Percentiles rank a stretch among this genome's conserved stretches.
These are phyloP conservation scores for Chamaenerion angustifolium DNA, from an alignment of 345 rosid species.

Conservation along the genomic window DNA sequence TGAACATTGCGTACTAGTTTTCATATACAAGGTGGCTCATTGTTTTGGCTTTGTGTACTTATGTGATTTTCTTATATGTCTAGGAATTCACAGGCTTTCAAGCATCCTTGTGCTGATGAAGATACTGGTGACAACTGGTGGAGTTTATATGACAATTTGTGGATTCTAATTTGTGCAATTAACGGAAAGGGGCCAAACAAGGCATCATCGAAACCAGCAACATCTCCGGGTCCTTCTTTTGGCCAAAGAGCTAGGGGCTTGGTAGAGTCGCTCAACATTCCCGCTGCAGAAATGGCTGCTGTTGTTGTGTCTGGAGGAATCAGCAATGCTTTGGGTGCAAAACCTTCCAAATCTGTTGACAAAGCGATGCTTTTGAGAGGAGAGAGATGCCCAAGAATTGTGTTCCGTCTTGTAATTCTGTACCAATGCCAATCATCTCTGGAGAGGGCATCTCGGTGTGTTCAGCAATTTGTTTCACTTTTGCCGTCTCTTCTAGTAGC, in stretches of 20 bases:
- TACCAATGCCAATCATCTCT: constrained; percentile 74
- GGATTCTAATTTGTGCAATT: constrained; percentile 64
- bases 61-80: constrained; percentile 5
- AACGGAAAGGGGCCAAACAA: constrained; percentile 80
- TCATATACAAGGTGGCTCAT: neutral
- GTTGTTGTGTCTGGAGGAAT: constrained; percentile 96
- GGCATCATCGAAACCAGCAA: constrained; percentile 36
- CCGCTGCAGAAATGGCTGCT: constrained; percentile 99
- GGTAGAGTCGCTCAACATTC: constrained; percentile 89
- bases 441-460: constrained; percentile 80
- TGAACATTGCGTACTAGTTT: neutral
- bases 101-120: constrained; percentile 25
- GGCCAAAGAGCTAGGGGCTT: constrained; percentile 96
- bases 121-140: constrained; percentile 61
- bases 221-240: constrained; percentile 54
- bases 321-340: constrained; percentile 78
- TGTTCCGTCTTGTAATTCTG: constrained; percentile 66
- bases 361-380: constrained; percentile 94
- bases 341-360: constrained; percentile 58
- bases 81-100: constrained; percentile 32
- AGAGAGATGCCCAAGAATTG: constrained; percentile 82
- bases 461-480: constrained; percentile 66
- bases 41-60: constrained; percentile 4
- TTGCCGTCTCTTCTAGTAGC: constrained; percentile 58
- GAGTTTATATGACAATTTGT: constrained; percentile 75